Evolutionary conservation across 805 yeast species (phyloP), one percentile per base, ranked within the genome.

Genomic region (Teunomyces stri): DNA sequence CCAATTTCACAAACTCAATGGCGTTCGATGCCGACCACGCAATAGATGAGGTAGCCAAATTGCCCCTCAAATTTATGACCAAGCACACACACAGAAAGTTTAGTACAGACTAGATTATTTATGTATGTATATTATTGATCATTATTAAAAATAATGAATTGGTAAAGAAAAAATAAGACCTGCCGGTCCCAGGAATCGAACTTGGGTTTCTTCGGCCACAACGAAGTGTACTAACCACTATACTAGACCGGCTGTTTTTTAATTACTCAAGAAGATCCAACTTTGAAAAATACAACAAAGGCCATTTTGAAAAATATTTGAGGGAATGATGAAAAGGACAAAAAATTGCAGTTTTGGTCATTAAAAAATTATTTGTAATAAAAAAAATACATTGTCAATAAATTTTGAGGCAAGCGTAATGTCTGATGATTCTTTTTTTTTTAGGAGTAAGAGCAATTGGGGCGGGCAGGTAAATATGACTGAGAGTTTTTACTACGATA

Each of bases 141-240:
- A 13, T 7, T 7, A 31, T 3, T n/a, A 30, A 30, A 30, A 13
- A 31, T 3, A 18, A n/a, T n/a, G n/a, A n/a, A n/a, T n/a, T n/a
- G n/a, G n/a, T n/a, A n/a, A 36, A 15, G 1, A 10, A 36, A 36
- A 37, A 55, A 62, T 69, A 67, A 63, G 55, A 50, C 48, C 16
- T 80, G 84, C 84, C 83, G 82, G 74, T 70, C 74, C 84, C 84
- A 76, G 80, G 84, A 80, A 79, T 79, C 84, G 85, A 80, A 80
- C 84, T 78, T 77, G 82, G 84, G 84, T 79, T 76, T 79, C 78
- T 69, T 77, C 84, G 80, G 84, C 84, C 84, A 80, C 84, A 80
- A 80, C 80, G 84, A 78, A 69, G 78, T 79, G 84, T 80, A 80
- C 84, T 80, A 68, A 79, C 85, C 85, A 80, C 85, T 80, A 80